phyloP scores from a whole-genome alignment of 2,329 filamentous ascomycete species.

The Erysiphe pulchra region DNA sequence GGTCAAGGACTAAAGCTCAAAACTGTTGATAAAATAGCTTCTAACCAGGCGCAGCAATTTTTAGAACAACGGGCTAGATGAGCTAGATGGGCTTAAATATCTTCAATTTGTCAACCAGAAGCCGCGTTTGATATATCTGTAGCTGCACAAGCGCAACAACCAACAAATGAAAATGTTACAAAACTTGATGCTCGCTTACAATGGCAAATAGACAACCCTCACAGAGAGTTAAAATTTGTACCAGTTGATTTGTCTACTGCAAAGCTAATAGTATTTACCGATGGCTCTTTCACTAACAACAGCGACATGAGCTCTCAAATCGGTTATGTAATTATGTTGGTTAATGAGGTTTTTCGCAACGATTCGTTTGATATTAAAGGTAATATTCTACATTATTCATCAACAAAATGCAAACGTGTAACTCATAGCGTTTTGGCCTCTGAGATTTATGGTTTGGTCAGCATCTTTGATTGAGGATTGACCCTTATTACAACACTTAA shows the following conservation, averaged over 20 bases:
- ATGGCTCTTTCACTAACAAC: conserved; percentile 1
- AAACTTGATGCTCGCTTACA: neutral
- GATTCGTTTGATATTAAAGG: too few species aligned
- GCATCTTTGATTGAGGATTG: conserved; percentile 1
- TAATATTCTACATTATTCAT: conserved; percentile 1
- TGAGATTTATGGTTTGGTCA: conserved; percentile 2
- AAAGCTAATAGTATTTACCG: conserved; percentile 1
- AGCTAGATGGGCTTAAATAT: conserved; percentile 1
- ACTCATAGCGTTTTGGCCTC: conserved; percentile 3
- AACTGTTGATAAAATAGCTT: neutral
- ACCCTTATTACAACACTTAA: neutral
- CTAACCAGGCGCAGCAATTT: neutral
- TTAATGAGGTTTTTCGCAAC: neutral
- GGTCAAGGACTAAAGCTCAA: neutral
- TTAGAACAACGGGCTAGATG: neutral
- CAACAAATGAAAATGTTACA: neutral
- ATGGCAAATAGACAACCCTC: neutral
- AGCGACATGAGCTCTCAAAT: neutral
- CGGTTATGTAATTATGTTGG: neutral
- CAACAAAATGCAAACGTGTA: conserved; percentile 2
- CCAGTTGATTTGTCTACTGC: neutral
- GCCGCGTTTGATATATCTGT: conserved; percentile 1
- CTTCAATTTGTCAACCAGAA: conserved; percentile 1
- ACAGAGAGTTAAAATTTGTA: neutral
- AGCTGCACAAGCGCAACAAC: neutral